phyloP scores from a whole-genome alignment of 345 rosid species.

The Arabidopsis suecica region DNA sequence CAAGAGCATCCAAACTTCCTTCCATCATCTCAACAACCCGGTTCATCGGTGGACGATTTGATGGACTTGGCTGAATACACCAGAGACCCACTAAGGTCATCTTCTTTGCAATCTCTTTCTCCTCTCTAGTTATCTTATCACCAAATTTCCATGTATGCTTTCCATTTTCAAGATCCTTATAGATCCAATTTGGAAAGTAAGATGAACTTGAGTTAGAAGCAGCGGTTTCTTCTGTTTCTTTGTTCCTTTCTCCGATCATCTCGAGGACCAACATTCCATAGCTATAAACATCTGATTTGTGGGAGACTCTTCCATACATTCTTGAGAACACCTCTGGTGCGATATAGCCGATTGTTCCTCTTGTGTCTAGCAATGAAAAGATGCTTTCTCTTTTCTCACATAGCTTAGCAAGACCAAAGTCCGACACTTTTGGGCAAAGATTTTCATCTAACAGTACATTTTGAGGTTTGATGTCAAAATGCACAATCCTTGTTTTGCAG shows the following conservation, averaged over 20 bases:
- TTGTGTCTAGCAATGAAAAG: constrained; percentile 40
- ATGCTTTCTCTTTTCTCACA: constrained; percentile 48
- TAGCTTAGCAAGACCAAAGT: constrained; percentile 58
- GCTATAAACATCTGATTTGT: constrained; percentile 54
- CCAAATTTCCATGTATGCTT: background rate
- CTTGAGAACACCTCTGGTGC: constrained; percentile 51
- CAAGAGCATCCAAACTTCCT: constrained; percentile 22
- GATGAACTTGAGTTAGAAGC: background rate
- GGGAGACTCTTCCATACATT: constrained; percentile 46
- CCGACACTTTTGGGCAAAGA: constrained; percentile 50
- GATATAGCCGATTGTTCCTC: constrained; percentile 58
- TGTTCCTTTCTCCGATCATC: constrained; percentile 44
- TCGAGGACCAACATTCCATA: constrained; percentile 53
- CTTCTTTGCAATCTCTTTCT: constrained; percentile 14
- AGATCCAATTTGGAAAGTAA: constrained; percentile 27
- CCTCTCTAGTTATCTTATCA: background rate
- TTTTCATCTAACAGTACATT: constrained; percentile 50
- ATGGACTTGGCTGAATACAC: constrained; percentile 15
- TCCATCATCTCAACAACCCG: constrained; percentile 27
- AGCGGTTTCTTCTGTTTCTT: background rate
- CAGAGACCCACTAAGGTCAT: constrained; percentile 13
- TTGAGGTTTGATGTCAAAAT: constrained; percentile 62
- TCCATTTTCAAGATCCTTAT: background rate
- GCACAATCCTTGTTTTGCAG: constrained; percentile 57
- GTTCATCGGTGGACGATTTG: constrained; percentile 28